phyloP scores from a whole-genome alignment of 805 yeast genomes.

The Brettanomyces custersianus region DNA sequence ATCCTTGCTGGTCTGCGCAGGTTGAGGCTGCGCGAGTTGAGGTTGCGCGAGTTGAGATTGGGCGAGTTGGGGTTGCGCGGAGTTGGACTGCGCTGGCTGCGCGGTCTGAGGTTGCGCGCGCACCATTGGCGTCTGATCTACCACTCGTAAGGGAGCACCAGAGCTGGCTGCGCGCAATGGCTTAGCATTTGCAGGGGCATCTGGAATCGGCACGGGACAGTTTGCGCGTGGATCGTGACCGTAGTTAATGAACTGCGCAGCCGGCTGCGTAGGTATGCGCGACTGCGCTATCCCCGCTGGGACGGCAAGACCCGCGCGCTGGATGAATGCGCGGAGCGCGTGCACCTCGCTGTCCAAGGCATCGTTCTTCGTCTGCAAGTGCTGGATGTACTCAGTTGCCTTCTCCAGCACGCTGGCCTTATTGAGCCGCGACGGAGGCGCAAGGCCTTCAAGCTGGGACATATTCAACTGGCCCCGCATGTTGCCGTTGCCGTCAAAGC shows the following conservation, averaged over 20 bases:
- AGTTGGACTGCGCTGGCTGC: background rate
- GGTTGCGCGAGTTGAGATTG: no score
- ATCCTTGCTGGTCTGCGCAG: background rate
- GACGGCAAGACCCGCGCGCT: background rate
- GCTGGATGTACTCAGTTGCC: conserved; percentile 73
- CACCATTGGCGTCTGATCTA: no score
- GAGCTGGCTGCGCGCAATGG: no score
- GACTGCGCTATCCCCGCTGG: background rate
- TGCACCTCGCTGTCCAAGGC: conserved; percentile 43
- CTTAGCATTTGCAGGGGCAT: no score
- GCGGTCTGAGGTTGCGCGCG: no score
- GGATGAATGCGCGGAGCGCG: background rate
- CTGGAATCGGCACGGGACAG: no score
- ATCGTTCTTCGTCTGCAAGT: conserved; percentile 53
- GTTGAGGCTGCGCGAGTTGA: no score
- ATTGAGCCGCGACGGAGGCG: conserved; percentile 67
- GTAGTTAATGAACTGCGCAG: conserved; percentile 1
- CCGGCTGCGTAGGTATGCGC: background rate
- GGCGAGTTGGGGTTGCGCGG: no score
- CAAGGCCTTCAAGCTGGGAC: conserved; percentile 62
- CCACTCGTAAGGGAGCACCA: no score
- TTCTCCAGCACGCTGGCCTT: conserved; percentile 72
- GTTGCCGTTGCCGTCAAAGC: conserved; percentile 32
- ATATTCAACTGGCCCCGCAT: conserved; percentile 12
- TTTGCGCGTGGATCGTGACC: no score